Evolutionary conservation across 805 yeast species (phyloP), one percentile per base, ranked within the genome.

Genomic region (Wickerhamiella siamensis): DNA sequence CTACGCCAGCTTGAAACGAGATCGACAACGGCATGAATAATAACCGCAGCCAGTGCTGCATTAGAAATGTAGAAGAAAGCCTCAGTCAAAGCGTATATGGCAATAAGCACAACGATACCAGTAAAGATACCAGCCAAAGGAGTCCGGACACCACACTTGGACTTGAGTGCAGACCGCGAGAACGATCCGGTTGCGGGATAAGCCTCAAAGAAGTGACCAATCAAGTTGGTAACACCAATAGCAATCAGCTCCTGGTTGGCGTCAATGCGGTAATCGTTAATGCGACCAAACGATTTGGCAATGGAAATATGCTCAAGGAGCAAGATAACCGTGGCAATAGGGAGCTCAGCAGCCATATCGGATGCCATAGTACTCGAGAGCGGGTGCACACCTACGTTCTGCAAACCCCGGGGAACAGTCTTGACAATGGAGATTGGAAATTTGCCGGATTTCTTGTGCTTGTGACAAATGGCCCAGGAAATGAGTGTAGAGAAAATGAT

Each of bases 111-210:
- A 62, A 88, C 86, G 36, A 73, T 74, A 57, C 95, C 96, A 10
- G 95, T 82, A 61, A 77, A 81, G 33, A 84, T 70, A 64, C 95
- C 95, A 36, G 95, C 93, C 46, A 87, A 66, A 29, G 96, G 96
- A 17, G 96, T 87, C 57, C 86, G 74, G 36, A 87, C 96, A 58
- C 94, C 94, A 71, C 95, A 87, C 63, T 87, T 87, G 40, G 94
- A 79, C 64, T 88, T 87, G 54, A 87, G 70, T 5, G 96, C 96
- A 36, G 95, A 81, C 67, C 96, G 78, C 16, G 94, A 82, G 61
- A 87, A 87, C 1, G 96, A 87, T 36, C 96, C 96, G 4, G 96
- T 87, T 5, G 94, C 86, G 6, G 96, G 96, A 60, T 87, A 87
- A 5, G 96, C 95, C 55, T 75, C 71, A 72, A 87, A 87, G 57